phyloP scores from a whole-genome alignment of 345 rosid genomes.

The Eucalyptus curtisii region DNA sequence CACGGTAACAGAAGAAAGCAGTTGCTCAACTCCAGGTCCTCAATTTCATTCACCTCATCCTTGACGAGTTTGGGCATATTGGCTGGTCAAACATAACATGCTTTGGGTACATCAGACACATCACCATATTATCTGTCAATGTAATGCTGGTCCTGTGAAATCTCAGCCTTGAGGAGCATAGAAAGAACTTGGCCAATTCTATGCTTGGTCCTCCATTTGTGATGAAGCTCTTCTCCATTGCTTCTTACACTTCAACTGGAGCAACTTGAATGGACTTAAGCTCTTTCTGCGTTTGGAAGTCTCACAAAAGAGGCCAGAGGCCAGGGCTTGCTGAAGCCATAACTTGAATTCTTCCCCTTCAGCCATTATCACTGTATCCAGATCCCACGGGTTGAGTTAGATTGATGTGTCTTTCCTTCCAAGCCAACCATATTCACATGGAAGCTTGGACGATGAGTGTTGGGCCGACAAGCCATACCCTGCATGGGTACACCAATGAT shows the following conservation, averaged over 20 bases:
- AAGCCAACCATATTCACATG: constrained; percentile 97
- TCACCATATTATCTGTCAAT: background rate
- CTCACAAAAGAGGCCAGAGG: constrained; percentile 90
- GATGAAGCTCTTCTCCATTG: constrained; percentile 87
- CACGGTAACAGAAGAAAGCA: background rate
- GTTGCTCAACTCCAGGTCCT: background rate
- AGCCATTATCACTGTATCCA: constrained; percentile 88
- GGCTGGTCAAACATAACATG: background rate
- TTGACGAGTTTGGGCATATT: background rate
- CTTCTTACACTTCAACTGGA: constrained; percentile 74
- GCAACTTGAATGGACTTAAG: constrained; percentile 93
- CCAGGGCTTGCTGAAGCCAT: constrained; percentile 87
- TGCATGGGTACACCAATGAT: constrained; percentile 10
- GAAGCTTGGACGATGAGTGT: constrained; percentile 94
- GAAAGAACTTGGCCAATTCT: background rate
- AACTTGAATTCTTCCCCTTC: constrained; percentile 83
- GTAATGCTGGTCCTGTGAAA: background rate
- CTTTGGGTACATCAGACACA: background rate
- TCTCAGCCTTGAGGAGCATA: background rate
- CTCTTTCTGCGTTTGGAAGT: constrained; percentile 85
- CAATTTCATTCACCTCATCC: background rate
- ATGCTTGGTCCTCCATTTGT: background rate
- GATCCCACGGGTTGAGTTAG: constrained; percentile 80
- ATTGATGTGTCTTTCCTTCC: constrained; percentile 68
- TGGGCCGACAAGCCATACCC: constrained; percentile 99